Evolutionary conservation across 805 yeast species (phyloP).

Genomic region (Metschnikowia amazonensis): DNA sequence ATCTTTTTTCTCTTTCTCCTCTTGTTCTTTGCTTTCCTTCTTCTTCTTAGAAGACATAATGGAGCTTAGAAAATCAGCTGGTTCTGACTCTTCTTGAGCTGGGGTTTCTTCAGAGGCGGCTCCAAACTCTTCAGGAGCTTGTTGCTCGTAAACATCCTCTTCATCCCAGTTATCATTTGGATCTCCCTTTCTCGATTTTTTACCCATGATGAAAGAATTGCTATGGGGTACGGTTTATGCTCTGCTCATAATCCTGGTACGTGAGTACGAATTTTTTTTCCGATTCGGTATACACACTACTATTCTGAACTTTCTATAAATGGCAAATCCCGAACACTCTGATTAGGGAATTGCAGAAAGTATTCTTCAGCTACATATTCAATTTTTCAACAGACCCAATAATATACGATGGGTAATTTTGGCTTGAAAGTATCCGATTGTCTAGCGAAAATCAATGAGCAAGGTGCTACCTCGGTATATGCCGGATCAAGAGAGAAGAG

Average conservation of each 20-base stretch:
- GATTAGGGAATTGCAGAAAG: too few relatives aligned
- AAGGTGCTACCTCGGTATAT: not conserved
- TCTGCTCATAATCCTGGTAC: not conserved
- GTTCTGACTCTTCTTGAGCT: constrained; percentile 10
- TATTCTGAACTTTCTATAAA: not conserved
- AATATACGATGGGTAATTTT: not conserved
- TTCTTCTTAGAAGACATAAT: constrained; percentile 76
- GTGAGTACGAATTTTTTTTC: constrained; percentile 9
- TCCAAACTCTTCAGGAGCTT: constrained; percentile 36
- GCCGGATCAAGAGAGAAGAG: constrained; percentile 2
- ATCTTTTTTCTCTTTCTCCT: constrained; percentile 46
- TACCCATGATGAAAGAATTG: constrained; percentile 31
- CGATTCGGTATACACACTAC: constrained; percentile 9
- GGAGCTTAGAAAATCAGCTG: constrained; percentile 71
- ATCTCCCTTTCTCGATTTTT: constrained; percentile 53
- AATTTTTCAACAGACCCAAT: too few relatives aligned
- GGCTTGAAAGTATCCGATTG: not conserved
- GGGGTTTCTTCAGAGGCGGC: constrained; percentile 16
- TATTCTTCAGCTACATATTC: not conserved
- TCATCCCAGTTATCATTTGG: constrained; percentile 76
- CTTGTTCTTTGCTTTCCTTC: constrained; percentile 65
- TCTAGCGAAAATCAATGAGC: not conserved
- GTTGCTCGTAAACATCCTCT: constrained; percentile 48
- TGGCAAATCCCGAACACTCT: not conserved
- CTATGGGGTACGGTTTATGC: not conserved